Base-by-base conservation (phyloP, 1,284 basidiomycete genomes). In the Boletus semigastroideus region DNA sequence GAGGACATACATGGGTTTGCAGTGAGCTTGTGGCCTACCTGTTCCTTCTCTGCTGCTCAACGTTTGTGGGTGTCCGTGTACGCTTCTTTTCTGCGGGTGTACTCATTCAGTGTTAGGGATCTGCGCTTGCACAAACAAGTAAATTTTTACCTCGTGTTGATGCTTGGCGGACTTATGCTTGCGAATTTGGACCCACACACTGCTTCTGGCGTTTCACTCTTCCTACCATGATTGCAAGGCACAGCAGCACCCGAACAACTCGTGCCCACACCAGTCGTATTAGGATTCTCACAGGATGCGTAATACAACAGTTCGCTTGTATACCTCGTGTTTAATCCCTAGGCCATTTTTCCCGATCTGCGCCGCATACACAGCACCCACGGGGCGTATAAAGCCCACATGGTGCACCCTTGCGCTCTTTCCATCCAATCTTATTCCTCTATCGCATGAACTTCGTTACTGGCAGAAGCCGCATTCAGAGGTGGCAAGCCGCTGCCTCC, bases 381-480 rank as follows among this genome's bases (percentile, higher is more conserved):
- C 20, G 13, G n/a, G 17, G 20, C 17, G 11, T 13, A 63, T 66
- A 66, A 62, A 58, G 28, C 37, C 39, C n/a, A 22, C 22, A 22
- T 5, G 22, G 22, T 22, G n/a, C 27, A 19, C 12, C 34, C 19
- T 38, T n/a, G 2, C 20, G 13, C 31, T 25, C 34, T 42, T 12
- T 7, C 25, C 33, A 34, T 33, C 36, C 22, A 4, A 11, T 37
- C 43, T 8, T 41, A 37, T 9, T 31, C 19, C 17, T 27, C 43
- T 30, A 4, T 28, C 22, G 38, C 1, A 64, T 67, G 65, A 39
- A 33, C 17, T 12, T 46, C 13, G n/a, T 56, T 7, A 39, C 40
- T 31, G 8, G 14, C 4, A 20, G 8, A 41, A 27, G 22, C 19
- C 34, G 10, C 27, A 1, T 0, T n/a, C 0, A 5, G 19, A 46